A percentile compares a stretch with the other conserved stretches of the same genome.
These are phyloP conservation scores for Annulohypoxylon maeteangense DNA, from an alignment of 495 filamentous ascomycete genomes.

Conservation along the genomic window DNA sequence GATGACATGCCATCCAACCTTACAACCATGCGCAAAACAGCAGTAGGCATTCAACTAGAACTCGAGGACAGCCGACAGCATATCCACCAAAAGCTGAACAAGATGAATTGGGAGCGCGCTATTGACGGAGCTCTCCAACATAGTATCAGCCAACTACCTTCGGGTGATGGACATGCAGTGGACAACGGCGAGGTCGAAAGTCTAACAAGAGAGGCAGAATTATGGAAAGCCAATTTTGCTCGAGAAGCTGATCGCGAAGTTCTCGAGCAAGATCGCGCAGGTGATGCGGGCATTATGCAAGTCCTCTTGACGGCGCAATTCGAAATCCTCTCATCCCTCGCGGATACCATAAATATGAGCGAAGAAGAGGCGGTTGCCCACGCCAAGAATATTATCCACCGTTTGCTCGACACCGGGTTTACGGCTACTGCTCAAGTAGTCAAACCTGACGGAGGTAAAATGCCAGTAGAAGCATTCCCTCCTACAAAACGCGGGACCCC, in stretches of 20 bases:
- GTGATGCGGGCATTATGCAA: conserved; percentile 81
- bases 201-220: conserved; percentile 82
- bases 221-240: conserved; percentile 84
- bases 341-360: conserved; percentile 79
- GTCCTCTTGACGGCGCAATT: conserved; percentile 89
- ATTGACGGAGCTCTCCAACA: conserved; percentile 89
- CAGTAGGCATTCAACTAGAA: conserved; percentile 86
- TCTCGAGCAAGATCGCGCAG: conserved; percentile 82
- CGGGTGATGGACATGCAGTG: conserved; percentile 69
- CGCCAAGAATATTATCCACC: conserved; percentile 80
- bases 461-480: conserved; percentile 70
- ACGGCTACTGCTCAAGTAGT: conserved; percentile 81
- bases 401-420: conserved; percentile 79
- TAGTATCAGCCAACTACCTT: conserved; percentile 78
- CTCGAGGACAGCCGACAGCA: conserved; percentile 89
- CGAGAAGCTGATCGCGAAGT: conserved; percentile 82
- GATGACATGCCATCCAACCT: conserved; percentile 72
- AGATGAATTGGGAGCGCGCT: conserved; percentile 84
- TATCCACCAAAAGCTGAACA: conserved; percentile 82
- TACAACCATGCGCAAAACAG: conserved; percentile 82
- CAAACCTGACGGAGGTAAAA: conserved; percentile 82
- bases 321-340: conserved; percentile 84
- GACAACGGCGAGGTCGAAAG: conserved; percentile 78
- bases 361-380: conserved; percentile 83
- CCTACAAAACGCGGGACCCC: conserved; percentile 76